Base-by-base conservation (phyloP, 179 eudicot genomes). In the Corrigiola litoralis region DNA sequence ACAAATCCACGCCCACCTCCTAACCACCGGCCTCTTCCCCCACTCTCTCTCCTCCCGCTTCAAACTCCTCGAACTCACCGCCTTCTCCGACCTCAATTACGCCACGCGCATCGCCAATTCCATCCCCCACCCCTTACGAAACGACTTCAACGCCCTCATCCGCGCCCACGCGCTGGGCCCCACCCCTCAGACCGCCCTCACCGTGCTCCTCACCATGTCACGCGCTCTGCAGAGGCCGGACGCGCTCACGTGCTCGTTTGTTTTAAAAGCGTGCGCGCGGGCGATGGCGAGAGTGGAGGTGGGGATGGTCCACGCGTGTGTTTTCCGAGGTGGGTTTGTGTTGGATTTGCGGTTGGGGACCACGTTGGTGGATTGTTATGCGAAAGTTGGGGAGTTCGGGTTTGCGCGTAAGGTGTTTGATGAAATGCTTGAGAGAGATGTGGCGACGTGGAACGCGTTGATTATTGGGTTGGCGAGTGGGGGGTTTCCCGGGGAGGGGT, bases 381-480 rank as follows among this genome's bases (percentile, higher is more conserved):
- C 87, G 0, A 90, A 88, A 51, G 63, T 80, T 21, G 87, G 96
- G 13, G 88, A 82, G 58, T 66, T 83, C 40, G 72, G 66, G 27
- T 20, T 24, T 70, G 95, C 92, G 0, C 49, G 67, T 31, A 71
- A 76, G 46, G 54, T 87, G 81, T 92, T 92, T 29, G 96, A 85
- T 48, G 96, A 85, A 85, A 92, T 92, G 89, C 23, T 75, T 27
- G 21, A 27, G 34, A 82, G 88, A 42, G 95, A 87, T 80, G 44
- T 87, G 6, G 87, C 88, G 18, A 68, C 77, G 57, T 87, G 96
- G 98, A 92, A 89, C 36, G 91, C 88, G 8, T 53, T 92, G 66
- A 87, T 92, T 64, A 68, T 78, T 18, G 98, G 98, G 31, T 78
- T 85, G 68, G 96, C 88, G 54, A 91, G 80, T 32, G 92, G 91